These are phyloP conservation scores for Phellinidium pouzarii DNA, from an alignment of 1,284 basidiomycete species.

Conservation along the genomic window DNA sequence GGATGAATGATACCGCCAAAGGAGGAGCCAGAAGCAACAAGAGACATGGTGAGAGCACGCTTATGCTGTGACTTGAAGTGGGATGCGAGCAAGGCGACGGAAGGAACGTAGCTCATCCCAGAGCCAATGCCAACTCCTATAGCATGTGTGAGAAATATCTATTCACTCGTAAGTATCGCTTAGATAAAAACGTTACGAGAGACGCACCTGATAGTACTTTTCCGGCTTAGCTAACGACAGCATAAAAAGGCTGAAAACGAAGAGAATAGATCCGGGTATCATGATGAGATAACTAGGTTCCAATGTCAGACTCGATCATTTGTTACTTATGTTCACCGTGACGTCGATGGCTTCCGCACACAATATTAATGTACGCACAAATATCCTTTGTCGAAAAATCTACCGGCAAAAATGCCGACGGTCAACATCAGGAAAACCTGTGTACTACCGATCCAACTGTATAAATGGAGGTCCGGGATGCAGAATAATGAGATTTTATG, in stretches of 20 bases:
- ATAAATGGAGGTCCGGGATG: neutral
- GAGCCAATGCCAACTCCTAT: slow-evolving; percentile 21
- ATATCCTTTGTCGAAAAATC: slow-evolving; percentile 5
- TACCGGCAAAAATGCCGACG: slow-evolving; percentile 2
- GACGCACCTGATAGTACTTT: slow-evolving; percentile 36
- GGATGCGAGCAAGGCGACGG: slow-evolving; percentile 18
- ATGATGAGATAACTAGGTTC: neutral
- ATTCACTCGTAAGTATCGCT: slow-evolving; percentile 20
- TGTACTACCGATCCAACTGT: slow-evolving; percentile 5
- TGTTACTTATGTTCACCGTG: neutral
- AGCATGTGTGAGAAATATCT: slow-evolving; percentile 23
- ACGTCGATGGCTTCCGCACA: neutral
- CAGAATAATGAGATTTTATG: neutral
- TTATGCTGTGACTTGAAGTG: slow-evolving; percentile 18
- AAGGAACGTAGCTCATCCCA: slow-evolving; percentile 21
- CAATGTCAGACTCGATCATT: neutral
- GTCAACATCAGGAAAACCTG: neutral
- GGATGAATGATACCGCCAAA: slow-evolving; percentile 45
- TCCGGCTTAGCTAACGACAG: slow-evolving; percentile 34
- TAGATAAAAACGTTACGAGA: slow-evolving; percentile 26
- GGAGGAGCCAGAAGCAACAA: slow-evolving; percentile 44
- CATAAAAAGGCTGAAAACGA: slow-evolving; percentile 38
- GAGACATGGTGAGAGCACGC: slow-evolving; percentile 43
- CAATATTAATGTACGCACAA: neutral
- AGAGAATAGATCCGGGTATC: slow-evolving; percentile 10